Evolutionary conservation across 2,329 filamentous ascomycete species (phyloP), one percentile per base, ranked within the genome.

Genomic region (Cladosporium sp.): DNA sequence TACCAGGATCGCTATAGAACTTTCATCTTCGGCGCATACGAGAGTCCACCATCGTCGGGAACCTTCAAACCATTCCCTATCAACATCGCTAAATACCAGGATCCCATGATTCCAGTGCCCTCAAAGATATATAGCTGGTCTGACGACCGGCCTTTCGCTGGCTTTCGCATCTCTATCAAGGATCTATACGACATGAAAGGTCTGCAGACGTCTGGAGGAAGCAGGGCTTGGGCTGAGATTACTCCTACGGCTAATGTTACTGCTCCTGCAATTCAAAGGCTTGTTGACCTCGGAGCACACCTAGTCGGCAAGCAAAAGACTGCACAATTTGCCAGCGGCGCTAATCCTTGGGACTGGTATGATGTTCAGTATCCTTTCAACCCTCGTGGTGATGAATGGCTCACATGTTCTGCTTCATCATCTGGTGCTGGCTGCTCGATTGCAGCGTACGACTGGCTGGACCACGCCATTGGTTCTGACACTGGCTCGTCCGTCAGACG

Each of bases 381-480:
- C 47, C 71, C 73, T 13, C 66, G 73, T 13, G 72, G 69, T 5
- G 73, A 74, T 56, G 71, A 71, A 2, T 74, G 67, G 60, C 63
- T 69, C 4, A 70, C 66, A 3, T 69, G 65, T 39, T 68, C 66
- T 3, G 69, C 65, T 1, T 71, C 67, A 0, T 73, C 70, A 0
- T 65, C 69, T 1, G 72, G 71, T 0, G 65, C 66, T n/a, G 71
- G 66, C 1, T 68, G 66, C 37, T 63, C 69, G 0, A 62, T 76
- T 0, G 73, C 71, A 8, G 68, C 70, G 0, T 76, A 76, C 58
- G 67, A 71, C 32, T 76, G 74, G 74, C 65, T 77, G 6, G 74
- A 77, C 57, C 68, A 66, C 22, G 69, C 72, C 6, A 69, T 75
- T 44, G 74, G 74, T 2, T 69, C 64, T 12, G 73, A 75, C 44